phyloP scores from a whole-genome alignment of 805 yeast genomes.

The Isabelozyma heimii region DNA sequence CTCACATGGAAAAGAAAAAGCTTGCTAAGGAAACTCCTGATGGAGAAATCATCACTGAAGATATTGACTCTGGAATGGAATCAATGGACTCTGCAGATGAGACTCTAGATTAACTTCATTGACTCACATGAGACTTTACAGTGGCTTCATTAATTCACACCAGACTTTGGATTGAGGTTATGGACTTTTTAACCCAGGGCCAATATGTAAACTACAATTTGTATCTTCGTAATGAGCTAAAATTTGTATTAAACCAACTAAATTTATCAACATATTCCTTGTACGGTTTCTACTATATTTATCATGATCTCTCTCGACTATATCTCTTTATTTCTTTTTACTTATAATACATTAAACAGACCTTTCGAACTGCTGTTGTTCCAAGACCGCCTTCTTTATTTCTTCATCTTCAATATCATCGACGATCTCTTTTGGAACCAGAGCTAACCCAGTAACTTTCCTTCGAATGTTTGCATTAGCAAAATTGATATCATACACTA shows the following conservation, averaged over 20 bases:
- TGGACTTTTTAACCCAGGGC: no score
- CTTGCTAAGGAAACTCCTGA: slow-evolving; percentile 10
- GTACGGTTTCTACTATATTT: no score
- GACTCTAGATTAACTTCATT: not conserved
- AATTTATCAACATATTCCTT: no score
- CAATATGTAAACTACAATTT: no score
- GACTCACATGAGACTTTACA: not conserved
- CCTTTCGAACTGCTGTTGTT: slow-evolving; percentile 55
- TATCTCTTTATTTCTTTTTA: not conserved
- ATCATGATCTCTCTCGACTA: no score
- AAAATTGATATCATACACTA: slow-evolving; percentile 46
- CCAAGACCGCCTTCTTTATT: slow-evolving; percentile 55
- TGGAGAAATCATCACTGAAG: not conserved
- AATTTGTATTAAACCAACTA: no score
- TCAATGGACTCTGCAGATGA: not conserved
- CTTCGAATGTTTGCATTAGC: slow-evolving; percentile 45
- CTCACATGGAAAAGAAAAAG: slow-evolving; percentile 40
- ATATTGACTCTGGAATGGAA: not conserved
- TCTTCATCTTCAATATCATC: slow-evolving; percentile 55
- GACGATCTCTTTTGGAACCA: slow-evolving; percentile 58
- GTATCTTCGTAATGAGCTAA: no score
- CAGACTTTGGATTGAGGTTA: not conserved
- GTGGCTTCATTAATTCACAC: not conserved
- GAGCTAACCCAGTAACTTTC: slow-evolving; percentile 61
- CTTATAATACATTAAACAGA: slow-evolving; percentile 6